These are phyloP conservation scores for Dryas integrifolia DNA, from an alignment of 331 rosid species.

Conservation along the genomic window DNA sequence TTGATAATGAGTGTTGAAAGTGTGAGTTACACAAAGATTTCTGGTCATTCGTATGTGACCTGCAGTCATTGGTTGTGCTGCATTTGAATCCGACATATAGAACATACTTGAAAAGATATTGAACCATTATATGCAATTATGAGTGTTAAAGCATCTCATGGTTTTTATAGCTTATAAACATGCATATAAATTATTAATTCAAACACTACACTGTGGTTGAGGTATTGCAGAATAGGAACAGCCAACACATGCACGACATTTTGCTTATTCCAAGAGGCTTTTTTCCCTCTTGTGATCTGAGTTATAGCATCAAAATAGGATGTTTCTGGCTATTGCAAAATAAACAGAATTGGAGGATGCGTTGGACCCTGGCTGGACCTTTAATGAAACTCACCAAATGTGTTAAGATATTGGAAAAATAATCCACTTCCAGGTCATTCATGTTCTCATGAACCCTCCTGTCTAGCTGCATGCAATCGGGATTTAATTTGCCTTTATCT, in stretches of 20 bases:
- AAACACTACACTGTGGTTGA: background rate
- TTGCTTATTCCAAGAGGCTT: conserved; percentile 4
- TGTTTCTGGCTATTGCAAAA: background rate
- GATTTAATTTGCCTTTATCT: background rate
- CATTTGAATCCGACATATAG: conserved; percentile 10
- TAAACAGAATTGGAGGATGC: conserved; percentile 1
- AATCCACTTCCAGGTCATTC: background rate
- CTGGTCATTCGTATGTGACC: background rate
- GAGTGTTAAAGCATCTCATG: conserved; percentile 4
- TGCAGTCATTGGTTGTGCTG: background rate
- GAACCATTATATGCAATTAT: background rate
- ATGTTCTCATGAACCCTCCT: background rate
- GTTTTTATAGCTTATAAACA: background rate
- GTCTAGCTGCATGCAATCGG: conserved; percentile 9
- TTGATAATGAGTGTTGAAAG: background rate
- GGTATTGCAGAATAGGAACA: conserved; percentile 3
- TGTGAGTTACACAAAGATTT: conserved; percentile 5
- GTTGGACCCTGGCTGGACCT: conserved; percentile 1
- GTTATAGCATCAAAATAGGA: background rate
- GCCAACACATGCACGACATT: conserved; percentile 5
- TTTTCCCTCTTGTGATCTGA: conserved; percentile 6
- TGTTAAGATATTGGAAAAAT: background rate
- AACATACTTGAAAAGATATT: conserved; percentile 5
- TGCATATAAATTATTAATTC: background rate
- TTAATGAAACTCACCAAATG: background rate